Percentiles rank a stretch among this genome's conserved stretches.
Conservation (phyloP, 768 basidiomycete genomes). For the Strobilomyces dryophilus region DNA sequence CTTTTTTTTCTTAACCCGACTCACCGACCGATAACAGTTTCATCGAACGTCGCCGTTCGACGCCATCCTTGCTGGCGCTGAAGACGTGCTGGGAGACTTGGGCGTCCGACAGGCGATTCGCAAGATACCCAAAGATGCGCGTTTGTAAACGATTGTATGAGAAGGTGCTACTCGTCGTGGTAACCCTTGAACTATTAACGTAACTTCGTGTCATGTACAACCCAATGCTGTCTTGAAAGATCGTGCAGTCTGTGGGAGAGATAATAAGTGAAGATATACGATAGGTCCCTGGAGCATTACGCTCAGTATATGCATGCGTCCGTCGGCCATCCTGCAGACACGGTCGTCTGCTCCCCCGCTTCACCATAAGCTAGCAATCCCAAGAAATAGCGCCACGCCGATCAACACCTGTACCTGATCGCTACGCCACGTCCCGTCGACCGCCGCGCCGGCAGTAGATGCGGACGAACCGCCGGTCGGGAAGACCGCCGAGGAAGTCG, state of each 20-base stretch:
- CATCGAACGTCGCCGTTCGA: slow-evolving; percentile 83
- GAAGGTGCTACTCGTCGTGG: neutral
- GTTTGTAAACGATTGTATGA: slow-evolving; percentile 31
- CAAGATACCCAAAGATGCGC: slow-evolving; percentile 56
- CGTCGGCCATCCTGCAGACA: neutral
- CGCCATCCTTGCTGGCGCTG: slow-evolving; percentile 77
- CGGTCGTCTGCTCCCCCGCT: neutral
- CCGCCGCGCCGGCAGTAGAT: neutral
- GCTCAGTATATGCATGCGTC: neutral
- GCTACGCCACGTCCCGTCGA: neutral
- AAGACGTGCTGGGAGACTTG: slow-evolving; percentile 70
- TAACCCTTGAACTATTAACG: neutral
- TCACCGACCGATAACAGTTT: slow-evolving; percentile 45
- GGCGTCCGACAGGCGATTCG: slow-evolving; percentile 72
- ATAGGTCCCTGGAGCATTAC: slow-evolving; percentile 4
- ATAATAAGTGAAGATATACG: slow-evolving; percentile 5
- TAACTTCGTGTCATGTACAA: slow-evolving; percentile 8
- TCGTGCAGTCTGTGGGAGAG: neutral
- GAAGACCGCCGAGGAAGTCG: neutral
- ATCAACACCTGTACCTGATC: neutral
- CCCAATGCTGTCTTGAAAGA: neutral
- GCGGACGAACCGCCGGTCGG: neutral
- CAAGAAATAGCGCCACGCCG: slow-evolving; percentile 6
- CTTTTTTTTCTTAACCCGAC: neutral
- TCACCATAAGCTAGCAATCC: slow-evolving; percentile 11